phyloP scores from a whole-genome alignment of 208 protist species.

The Phytomonas francai region DNA sequence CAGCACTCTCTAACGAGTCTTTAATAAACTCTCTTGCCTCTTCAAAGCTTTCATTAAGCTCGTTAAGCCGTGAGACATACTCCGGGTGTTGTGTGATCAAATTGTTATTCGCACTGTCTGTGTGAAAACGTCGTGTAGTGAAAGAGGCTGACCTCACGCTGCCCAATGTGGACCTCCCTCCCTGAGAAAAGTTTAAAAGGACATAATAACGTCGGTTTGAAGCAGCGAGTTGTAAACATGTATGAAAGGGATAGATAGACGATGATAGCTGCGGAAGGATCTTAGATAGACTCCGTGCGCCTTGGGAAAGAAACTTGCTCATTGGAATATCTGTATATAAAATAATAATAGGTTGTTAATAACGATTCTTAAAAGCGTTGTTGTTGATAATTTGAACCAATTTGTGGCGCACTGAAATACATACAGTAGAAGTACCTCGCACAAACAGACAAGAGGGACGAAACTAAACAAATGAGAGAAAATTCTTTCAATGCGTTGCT shows the following conservation, averaged over 20 bases:
- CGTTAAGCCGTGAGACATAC: slow-evolving; percentile 21
- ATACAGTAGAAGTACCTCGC: background rate
- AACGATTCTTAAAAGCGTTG: background rate
- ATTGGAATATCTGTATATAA: slow-evolving; percentile 7
- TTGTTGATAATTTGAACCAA: background rate
- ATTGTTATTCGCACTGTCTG: background rate
- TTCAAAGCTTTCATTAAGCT: slow-evolving; percentile 49
- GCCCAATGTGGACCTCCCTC: background rate
- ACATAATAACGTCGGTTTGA: background rate
- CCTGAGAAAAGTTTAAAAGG: background rate
- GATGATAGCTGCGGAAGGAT: background rate
- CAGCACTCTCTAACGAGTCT: slow-evolving; percentile 55
- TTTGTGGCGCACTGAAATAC: background rate
- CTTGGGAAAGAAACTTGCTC: background rate
- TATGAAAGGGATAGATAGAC: background rate
- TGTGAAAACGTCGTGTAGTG: background rate
- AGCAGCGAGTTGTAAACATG: background rate
- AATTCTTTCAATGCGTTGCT: background rate
- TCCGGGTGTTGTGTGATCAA: background rate
- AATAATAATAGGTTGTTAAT: slow-evolving; percentile 2
- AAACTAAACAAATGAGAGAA: slow-evolving; percentile 2
- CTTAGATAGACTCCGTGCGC: background rate
- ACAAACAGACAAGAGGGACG: slow-evolving; percentile 4
- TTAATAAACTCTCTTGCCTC: slow-evolving; percentile 60
- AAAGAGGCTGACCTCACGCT: background rate